A percentile compares a stretch with the other conserved stretches of the same genome.
Evolutionary conservation across 2,329 filamentous ascomycete genomes (phyloP).

Genomic region (Boeremia lycopersici): DNA sequence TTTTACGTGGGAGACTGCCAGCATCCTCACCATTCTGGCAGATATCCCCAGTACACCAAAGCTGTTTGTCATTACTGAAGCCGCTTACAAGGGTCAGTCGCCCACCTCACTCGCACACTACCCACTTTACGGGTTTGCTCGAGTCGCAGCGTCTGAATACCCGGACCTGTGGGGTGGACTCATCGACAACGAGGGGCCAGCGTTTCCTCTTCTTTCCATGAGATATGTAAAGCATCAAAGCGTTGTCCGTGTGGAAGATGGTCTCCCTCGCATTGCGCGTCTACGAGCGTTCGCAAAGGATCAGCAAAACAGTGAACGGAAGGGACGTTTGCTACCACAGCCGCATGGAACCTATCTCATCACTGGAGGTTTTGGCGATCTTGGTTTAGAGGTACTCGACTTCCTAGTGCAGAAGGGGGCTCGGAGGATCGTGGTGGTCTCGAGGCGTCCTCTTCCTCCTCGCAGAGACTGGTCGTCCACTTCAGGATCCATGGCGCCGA

Average conservation of each 20-base stretch:
- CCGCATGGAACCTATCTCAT: constrained; percentile 53
- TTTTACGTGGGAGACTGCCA: constrained; percentile 28
- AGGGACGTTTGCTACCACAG: constrained; percentile 26
- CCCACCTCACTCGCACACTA: constrained; percentile 44
- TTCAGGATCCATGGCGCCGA: constrained; percentile 12
- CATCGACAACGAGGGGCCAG: constrained; percentile 42
- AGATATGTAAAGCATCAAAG: constrained; percentile 36
- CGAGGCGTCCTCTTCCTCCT: constrained; percentile 47
- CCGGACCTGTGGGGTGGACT: constrained; percentile 48
- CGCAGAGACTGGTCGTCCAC: constrained; percentile 38
- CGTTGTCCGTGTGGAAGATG: constrained; percentile 50
- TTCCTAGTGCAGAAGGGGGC: constrained; percentile 51
- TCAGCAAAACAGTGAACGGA: constrained; percentile 13
- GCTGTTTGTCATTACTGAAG: constrained; percentile 41
- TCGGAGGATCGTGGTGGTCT: constrained; percentile 50
- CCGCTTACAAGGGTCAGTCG: constrained; percentile 29
- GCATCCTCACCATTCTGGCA: constrained; percentile 25
- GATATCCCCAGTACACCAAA: constrained; percentile 19
- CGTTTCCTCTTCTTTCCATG: constrained; percentile 7
- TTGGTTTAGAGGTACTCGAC: constrained; percentile 48
- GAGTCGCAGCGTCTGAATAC: constrained; percentile 51
- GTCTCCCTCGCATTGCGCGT: constrained; percentile 42
- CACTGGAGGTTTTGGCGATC: constrained; percentile 50
- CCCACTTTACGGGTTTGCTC: constrained; percentile 45
- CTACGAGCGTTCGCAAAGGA: constrained; percentile 35